phyloP scores from a whole-genome alignment of 1,139 yeast genomes.

The Candida glucosophila region DNA sequence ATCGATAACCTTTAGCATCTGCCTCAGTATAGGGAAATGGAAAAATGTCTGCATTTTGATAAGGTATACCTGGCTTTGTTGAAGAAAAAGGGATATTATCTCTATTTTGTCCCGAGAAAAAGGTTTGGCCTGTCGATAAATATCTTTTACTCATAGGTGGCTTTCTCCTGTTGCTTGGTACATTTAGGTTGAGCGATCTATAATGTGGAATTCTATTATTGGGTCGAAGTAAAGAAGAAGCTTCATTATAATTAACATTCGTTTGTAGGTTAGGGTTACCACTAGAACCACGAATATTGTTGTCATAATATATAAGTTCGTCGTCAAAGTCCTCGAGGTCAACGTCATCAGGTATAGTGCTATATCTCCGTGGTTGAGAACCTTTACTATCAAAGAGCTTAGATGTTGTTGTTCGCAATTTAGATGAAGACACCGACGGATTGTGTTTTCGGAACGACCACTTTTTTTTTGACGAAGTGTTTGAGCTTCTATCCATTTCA shows the following conservation, averaged over 20 bases:
- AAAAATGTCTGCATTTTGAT: conserved; percentile 22
- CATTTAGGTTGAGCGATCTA: conserved; percentile 32
- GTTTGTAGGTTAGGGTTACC: conserved; percentile 17
- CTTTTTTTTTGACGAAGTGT: conserved; percentile 15
- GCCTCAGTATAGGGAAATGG: conserved; percentile 53
- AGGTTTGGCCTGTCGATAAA: conserved; percentile 26
- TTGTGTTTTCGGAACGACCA: conserved; percentile 20
- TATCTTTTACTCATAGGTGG: conserved; percentile 27
- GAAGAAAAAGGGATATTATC: no score
- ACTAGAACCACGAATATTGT: conserved; percentile 33
- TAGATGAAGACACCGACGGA: conserved; percentile 20
- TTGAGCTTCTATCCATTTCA: conserved; percentile 1
- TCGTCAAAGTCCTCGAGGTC: conserved; percentile 61
- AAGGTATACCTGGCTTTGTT: conserved; percentile 2
- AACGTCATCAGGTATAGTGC: conserved; percentile 62
- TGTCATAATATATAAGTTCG: conserved; percentile 41
- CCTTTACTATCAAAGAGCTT: conserved; percentile 65
- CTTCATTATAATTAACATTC: conserved; percentile 17
- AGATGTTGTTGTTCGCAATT: conserved; percentile 59
- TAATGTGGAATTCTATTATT: conserved; percentile 34
- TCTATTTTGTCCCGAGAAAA: conserved; percentile 6
- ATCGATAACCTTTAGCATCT: conserved; percentile 17
- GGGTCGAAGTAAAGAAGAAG: conserved; percentile 23
- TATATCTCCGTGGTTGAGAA: conserved; percentile 61
- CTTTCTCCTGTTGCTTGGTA: conserved; percentile 17